Percentiles rank a stretch among this genome's conserved stretches.
Conservation (phyloP, 2,329 filamentous ascomycete species). For the Apiospora pterosperma region DNA sequence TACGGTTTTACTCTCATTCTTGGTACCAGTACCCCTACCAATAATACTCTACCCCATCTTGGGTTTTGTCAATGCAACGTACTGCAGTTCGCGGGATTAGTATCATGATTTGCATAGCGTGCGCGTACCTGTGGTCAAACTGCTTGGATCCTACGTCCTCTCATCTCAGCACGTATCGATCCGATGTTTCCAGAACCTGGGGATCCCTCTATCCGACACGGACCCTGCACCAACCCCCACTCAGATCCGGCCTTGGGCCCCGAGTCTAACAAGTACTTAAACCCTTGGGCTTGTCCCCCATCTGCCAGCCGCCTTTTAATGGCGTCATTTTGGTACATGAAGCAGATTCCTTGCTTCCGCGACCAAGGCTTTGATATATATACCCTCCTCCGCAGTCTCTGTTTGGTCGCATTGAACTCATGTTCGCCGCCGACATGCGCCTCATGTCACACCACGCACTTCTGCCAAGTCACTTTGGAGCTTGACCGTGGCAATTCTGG, state of each 20-base stretch:
- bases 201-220: slow-evolving; percentile 2
- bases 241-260: not conserved
- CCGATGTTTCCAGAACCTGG: not conserved
- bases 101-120: slow-evolving; percentile 2
- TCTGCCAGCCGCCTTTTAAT: not conserved
- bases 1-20: slow-evolving; percentile 3
- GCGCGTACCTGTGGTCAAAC: not conserved
- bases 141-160: slow-evolving; percentile 1
- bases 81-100: not conserved
- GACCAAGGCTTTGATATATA: not conserved
- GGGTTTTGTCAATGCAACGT: not conserved
- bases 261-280: not conserved
- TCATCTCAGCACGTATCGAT: not conserved
- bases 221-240: slow-evolving; percentile 1
- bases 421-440: not conserved
- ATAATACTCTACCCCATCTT: slow-evolving; percentile 1
- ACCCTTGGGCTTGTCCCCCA: not conserved
- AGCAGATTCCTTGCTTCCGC: not conserved
- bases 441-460: not conserved
- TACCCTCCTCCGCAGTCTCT: not conserved
- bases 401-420: not conserved
- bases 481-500: not conserved
- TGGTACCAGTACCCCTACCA: not conserved
- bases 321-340: not conserved
- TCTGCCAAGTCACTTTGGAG: not conserved